Evolutionary conservation across 441 rosid species (phyloP).

Genomic region (Aleurites moluccanus): DNA sequence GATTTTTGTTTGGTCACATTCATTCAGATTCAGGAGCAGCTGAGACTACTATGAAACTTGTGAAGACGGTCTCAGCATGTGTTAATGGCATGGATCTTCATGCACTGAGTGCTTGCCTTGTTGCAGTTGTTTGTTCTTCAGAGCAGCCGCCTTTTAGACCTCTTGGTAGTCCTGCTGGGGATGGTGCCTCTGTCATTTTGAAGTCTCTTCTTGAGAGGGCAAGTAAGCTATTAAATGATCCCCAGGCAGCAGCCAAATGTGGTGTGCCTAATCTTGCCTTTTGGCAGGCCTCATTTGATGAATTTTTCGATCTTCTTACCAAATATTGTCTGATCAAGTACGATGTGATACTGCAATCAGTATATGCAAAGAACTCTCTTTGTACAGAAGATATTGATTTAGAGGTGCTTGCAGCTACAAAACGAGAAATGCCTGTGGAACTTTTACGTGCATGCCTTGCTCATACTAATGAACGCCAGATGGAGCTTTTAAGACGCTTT

Average conservation of each 20-base stretch:
- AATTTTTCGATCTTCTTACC: constrained; percentile 83
- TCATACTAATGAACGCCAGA: constrained; percentile 78
- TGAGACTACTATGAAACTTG: constrained; percentile 56
- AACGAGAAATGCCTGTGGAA: constrained; percentile 93
- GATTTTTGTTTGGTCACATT: constrained; percentile 75
- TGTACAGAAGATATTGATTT: constrained; percentile 53
- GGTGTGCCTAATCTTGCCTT: constrained; percentile 60
- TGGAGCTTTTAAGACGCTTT: constrained; percentile 63
- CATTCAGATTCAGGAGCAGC: constrained; percentile 69
- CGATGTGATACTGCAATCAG: constrained; percentile 63
- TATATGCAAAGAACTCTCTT: constrained; percentile 43
- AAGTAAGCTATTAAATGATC: constrained; percentile 41
- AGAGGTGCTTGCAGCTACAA: constrained; percentile 55
- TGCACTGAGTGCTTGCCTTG: constrained; percentile 90
- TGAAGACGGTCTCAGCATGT: constrained; percentile 65
- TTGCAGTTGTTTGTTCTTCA: constrained; percentile 92
- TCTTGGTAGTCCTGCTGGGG: constrained; percentile 85
- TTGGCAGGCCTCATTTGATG: constrained; percentile 96
- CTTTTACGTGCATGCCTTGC: constrained; percentile 88
- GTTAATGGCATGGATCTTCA: constrained; percentile 81
- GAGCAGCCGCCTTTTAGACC: constrained; percentile 99
- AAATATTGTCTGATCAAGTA: constrained; percentile 90
- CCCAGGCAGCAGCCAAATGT: constrained; percentile 44
- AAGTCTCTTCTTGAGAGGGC: constrained; percentile 78
- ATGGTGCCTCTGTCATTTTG: constrained; percentile 77